Percentiles rank a stretch among this genome's conserved stretches.
These are phyloP conservation scores for Rhynchosporium agropyri DNA, from an alignment of 2,329 filamentous ascomycete species.

Conservation along the genomic window DNA sequence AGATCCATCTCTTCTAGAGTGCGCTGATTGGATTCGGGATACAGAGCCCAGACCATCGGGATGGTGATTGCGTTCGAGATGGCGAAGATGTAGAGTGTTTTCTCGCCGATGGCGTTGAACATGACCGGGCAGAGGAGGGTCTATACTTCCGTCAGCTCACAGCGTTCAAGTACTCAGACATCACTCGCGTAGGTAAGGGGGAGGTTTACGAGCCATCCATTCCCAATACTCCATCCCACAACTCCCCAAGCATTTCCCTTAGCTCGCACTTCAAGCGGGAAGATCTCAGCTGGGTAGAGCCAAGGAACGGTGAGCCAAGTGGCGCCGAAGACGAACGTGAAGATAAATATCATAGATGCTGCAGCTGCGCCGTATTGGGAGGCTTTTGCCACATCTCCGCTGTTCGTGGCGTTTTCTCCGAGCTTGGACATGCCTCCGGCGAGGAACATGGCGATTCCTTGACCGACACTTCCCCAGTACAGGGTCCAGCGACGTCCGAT, in stretches of 20 bases:
- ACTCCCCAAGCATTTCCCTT: conserved; percentile 78
- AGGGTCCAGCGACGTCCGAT: conserved; percentile 71
- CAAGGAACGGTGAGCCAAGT: conserved; percentile 58
- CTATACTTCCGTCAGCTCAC: conserved; percentile 39
- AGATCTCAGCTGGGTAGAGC: conserved; percentile 74
- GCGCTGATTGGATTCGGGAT: conserved; percentile 73
- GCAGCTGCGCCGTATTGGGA: conserved; percentile 64
- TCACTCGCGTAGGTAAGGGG: background rate
- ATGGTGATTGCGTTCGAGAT: conserved; percentile 67
- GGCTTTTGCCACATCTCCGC: conserved; percentile 50
- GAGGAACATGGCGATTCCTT: conserved; percentile 68
- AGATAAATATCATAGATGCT: conserved; percentile 71
- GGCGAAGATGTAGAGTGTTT: conserved; percentile 75
- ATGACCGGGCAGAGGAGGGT: conserved; percentile 44
- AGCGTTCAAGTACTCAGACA: background rate
- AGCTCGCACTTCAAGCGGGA: conserved; percentile 69
- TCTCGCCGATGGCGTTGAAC: conserved; percentile 63
- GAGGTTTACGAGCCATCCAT: conserved; percentile 60
- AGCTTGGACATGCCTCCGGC: conserved; percentile 63
- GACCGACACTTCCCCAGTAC: conserved; percentile 67
- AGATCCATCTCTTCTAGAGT: conserved; percentile 77
- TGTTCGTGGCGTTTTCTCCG: conserved; percentile 51
- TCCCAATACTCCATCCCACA: conserved; percentile 75
- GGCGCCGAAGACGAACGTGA: conserved; percentile 62
- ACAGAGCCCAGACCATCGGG: conserved; percentile 68